Percentiles rank a stretch among this genome's conserved stretches.
Conservation (phyloP, 208 protist genomes). For the Acanthamoeba sp. region DNA sequence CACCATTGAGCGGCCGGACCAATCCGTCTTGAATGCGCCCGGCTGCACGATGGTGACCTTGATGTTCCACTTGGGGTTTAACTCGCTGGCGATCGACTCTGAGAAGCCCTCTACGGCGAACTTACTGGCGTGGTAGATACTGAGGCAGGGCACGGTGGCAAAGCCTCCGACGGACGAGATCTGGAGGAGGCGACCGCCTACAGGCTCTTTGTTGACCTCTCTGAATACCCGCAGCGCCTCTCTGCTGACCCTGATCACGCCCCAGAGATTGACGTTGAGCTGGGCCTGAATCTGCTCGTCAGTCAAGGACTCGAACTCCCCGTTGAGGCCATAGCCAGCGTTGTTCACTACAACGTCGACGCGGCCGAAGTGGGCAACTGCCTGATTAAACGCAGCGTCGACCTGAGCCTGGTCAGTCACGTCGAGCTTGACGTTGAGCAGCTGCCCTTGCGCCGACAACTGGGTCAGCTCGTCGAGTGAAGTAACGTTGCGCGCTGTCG, state of each 20-base stretch:
- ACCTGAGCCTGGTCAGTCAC: conserved; percentile 23
- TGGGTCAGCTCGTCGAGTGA: not conserved
- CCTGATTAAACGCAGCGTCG: conserved; percentile 5
- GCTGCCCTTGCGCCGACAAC: not conserved
- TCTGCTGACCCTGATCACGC: conserved; percentile 13
- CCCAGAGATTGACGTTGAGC: conserved; percentile 48
- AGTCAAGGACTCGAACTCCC: conserved; percentile 49
- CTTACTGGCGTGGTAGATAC: conserved; percentile 20
- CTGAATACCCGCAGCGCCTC: conserved; percentile 4
- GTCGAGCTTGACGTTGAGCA: conserved; percentile 61
- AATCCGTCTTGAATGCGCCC: conserved; percentile 64
- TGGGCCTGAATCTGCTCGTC: not conserved
- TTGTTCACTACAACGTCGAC: conserved; percentile 78
- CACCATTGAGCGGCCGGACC: not conserved
- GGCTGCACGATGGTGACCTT: conserved; percentile 71
- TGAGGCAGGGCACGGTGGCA: not conserved
- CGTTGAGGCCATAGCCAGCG: conserved; percentile 50
- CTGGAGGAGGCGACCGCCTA: conserved; percentile 9
- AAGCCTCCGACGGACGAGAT: conserved; percentile 14
- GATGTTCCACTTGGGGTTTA: conserved; percentile 68
- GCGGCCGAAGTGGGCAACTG: conserved; percentile 38
- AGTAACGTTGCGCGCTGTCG: conserved; percentile 51
- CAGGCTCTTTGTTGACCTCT: not conserved
- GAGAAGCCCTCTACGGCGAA: conserved; percentile 54
- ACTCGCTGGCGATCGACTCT: not conserved